Evolutionary conservation across 2,329 filamentous ascomycete species (phyloP), one percentile per base, ranked within the genome.

Genomic region (Pestalotiopsis sp.): DNA sequence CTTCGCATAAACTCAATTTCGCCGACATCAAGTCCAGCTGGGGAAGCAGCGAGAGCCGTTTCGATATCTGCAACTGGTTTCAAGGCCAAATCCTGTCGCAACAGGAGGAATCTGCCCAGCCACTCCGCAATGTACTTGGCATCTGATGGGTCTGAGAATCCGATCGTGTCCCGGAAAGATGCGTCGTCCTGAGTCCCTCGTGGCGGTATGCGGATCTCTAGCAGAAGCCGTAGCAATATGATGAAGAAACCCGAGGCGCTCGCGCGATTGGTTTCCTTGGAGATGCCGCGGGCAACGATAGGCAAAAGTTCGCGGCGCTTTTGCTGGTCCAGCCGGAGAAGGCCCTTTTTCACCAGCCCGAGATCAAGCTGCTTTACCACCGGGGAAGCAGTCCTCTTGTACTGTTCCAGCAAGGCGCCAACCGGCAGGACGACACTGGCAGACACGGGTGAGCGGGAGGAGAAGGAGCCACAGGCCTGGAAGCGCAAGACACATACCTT

Each of bases 351-450:
- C 49, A 98, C 92, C 77, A 97, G 97, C 20, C 92, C 86, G 56
- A 98, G 83, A 80, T 98, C 95, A 74, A 98, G 92, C 77, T 97
- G 93, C 71, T 93, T 91, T 72, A 99, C 89, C 49, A 98, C 85
- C 1, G 91, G 84, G 13, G 91, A 91, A 52, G 90, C 85, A 49
- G 89, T 89, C 25, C 93, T 89, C 79, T 97, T 97, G 85, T 97
- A 98, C 79, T 98, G 96, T 73, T 94, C 91, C 67, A 98, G 80
- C 20, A 99, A 85, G 17, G 91, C 89, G n/a, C 89, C 87, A 13
- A 98, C 94, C 0, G 96, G 96, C 5, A 99, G 84, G 66, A 95
- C 86, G 72, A 98, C 90, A 63, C 87, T 87, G 71, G 70, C 4
- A 39, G n/a, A 62, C 25, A 62, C 25, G 45, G 17, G 45, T 17